Evolutionary conservation across 202 grass and related monocot genomes (phyloP), one percentile per base, ranked within the genome.

Genomic region (Schoenoplectus triqueter): DNA sequence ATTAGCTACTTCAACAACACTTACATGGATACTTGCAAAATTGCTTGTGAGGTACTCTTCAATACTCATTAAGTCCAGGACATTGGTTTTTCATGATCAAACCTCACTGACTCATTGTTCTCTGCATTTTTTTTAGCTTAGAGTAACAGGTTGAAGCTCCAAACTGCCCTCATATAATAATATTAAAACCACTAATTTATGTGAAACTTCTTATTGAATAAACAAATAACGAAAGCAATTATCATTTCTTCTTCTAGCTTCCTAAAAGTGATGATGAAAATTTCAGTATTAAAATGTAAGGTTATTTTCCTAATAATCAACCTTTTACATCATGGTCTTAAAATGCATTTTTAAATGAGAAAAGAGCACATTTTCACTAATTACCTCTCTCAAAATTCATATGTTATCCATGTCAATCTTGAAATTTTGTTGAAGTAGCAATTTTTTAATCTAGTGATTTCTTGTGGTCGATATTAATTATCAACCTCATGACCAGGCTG

Each of bases 1-100:
- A 83, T 98, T 52, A 90, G 89, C 2, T 98, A 98, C 85, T 98
- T 98, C 86, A 91, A 95, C 69, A 94, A 95, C 78, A 92, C 93
- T 56, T 98, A 93, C 81, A 95, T 98, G 45, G 95, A 98, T 84
- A 95, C 95, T 80, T 91, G 89, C 78, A 98, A 95, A 86, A 93
- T 98, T 85, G 87, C 73, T 82, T 98, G 95, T 13, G 93, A 98
- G 92, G 95, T 98, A 93, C 42, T 88, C 17, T 81, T 22, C 7
- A 50, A 69, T 15, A 65, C 52, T 48, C 17, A 55, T 65, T 50
- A 78, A 3, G 47, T 74, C 70, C 11, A 46, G 47, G 47, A 51
- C 70, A 22, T 72, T 74, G 47, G 17, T 74, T 74, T 9, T 21
- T 51, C 68, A 52, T 52, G 70, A 74, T 45, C 70, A 2, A 50